Conservation (phyloP, 2,329 filamentous ascomycete genomes). For the Arthroderma sp. region DNA sequence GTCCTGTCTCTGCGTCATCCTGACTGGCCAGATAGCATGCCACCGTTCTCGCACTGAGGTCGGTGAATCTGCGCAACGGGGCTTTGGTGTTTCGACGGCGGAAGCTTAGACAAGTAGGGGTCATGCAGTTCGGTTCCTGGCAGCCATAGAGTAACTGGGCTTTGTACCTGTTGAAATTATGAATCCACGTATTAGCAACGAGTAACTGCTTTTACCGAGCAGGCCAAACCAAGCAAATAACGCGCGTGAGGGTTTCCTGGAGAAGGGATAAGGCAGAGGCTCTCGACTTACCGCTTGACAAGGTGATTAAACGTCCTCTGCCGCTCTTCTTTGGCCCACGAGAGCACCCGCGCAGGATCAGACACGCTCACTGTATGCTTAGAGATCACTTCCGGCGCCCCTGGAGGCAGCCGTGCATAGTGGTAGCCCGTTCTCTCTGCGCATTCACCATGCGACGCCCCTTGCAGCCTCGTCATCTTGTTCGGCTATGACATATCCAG, state of each 20-base stretch:
- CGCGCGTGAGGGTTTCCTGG: neutral
- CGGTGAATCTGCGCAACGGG: constrained; percentile 66
- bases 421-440: constrained; percentile 21
- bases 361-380: constrained; percentile 31
- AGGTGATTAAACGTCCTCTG: constrained; percentile 44
- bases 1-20: constrained; percentile 57
- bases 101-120: constrained; percentile 68
- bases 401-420: constrained; percentile 29
- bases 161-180: constrained; percentile 50
- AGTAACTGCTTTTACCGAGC: neutral
- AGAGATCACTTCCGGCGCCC: constrained; percentile 29
- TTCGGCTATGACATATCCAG: constrained; percentile 20
- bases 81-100: constrained; percentile 55
- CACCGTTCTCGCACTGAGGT: constrained; percentile 67
- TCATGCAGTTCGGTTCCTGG: constrained; percentile 54
- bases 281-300: constrained; percentile 54
- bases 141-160: constrained; percentile 75
- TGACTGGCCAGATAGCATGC: constrained; percentile 70
- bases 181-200: constrained; percentile 10
- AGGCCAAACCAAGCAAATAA: neutral
- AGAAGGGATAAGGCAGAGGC: neutral
- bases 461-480: constrained; percentile 34
- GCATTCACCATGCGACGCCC: constrained; percentile 23
- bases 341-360: constrained; percentile 27
- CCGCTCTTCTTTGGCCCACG: constrained; percentile 31